Percentiles rank a stretch among this genome's conserved stretches.
Evolutionary conservation across 257 asterid genomes (phyloP).

Genomic region (Solanum gracilifrons): DNA sequence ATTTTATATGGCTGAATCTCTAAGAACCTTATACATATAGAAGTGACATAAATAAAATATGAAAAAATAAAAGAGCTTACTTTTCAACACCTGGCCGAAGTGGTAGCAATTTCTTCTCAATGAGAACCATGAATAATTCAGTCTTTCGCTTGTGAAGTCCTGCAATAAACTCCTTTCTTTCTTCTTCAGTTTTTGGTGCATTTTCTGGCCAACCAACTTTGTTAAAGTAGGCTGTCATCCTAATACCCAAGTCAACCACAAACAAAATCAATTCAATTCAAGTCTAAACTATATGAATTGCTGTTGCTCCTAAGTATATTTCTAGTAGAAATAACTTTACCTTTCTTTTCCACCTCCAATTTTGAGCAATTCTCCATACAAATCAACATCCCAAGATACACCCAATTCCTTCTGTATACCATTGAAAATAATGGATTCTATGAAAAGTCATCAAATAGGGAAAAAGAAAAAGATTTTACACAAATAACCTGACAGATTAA

Average conservation of each 20-base stretch:
- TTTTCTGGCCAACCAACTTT: slow-evolving; percentile 95
- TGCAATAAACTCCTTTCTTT: slow-evolving; percentile 72
- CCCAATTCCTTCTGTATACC: slow-evolving; percentile 69
- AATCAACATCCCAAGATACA: slow-evolving; percentile 89
- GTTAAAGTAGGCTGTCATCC: slow-evolving; percentile 97
- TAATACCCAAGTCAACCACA: slow-evolving; percentile 6
- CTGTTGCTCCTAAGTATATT: background rate
- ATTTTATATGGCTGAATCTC: background rate
- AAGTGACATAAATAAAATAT: background rate
- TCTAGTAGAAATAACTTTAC: slow-evolving; percentile 14
- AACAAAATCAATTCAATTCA: background rate
- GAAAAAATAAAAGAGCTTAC: slow-evolving; percentile 23
- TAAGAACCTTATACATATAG: background rate
- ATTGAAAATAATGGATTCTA: background rate
- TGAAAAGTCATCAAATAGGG: background rate
- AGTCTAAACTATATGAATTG: background rate
- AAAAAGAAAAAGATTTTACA: background rate
- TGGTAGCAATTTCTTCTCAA: slow-evolving; percentile 84
- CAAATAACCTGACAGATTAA: no score
- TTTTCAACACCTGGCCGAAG: slow-evolving; percentile 94
- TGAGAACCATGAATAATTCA: slow-evolving; percentile 77
- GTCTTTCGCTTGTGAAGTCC: slow-evolving; percentile 91
- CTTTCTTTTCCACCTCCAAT: slow-evolving; percentile 99
- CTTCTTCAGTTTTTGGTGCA: slow-evolving; percentile 72
- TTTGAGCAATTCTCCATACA: slow-evolving; percentile 88